Conservation (phyloP, 305 asterid genomes). For the Fraxinus greggii region DNA sequence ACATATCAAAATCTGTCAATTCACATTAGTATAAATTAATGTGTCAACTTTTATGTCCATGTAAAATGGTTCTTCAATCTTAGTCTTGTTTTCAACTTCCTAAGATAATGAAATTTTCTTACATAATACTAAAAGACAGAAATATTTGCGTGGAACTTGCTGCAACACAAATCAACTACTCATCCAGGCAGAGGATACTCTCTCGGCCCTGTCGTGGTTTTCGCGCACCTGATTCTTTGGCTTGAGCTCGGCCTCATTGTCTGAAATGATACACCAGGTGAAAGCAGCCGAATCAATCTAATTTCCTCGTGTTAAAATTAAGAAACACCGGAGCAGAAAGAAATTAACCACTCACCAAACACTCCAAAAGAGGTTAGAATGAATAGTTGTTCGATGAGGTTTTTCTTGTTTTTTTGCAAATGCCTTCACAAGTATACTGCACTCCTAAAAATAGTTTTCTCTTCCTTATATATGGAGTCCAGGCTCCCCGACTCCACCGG, state of each 20-base stretch:
- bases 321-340: background rate
- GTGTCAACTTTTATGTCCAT: too few relatives aligned
- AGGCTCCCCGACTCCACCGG: conserved; percentile 19
- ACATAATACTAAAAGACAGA: background rate
- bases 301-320: background rate
- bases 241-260: conserved; percentile 32
- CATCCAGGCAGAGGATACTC: conserved; percentile 18
- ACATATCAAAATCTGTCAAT: too few relatives aligned
- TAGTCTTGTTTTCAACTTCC: too few relatives aligned
- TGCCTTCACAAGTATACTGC: conserved; percentile 53
- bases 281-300: background rate
- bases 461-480: conserved; percentile 56
- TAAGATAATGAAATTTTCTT: background rate
- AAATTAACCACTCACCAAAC: background rate
- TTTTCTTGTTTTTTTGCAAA: conserved; percentile 21
- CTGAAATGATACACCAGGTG: background rate
- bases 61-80: too few relatives aligned
- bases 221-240: conserved; percentile 41
- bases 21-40: too few relatives aligned
- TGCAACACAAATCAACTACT: background rate
- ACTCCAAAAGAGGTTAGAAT: background rate
- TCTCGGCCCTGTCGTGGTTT: conserved; percentile 26
- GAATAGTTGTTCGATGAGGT: background rate
- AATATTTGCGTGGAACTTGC: background rate
- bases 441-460: conserved; percentile 28